Percentiles rank a stretch among this genome's conserved stretches.
phyloP scores from a whole-genome alignment of 768 basidiomycete species.

The Tephrocybe sp. region DNA sequence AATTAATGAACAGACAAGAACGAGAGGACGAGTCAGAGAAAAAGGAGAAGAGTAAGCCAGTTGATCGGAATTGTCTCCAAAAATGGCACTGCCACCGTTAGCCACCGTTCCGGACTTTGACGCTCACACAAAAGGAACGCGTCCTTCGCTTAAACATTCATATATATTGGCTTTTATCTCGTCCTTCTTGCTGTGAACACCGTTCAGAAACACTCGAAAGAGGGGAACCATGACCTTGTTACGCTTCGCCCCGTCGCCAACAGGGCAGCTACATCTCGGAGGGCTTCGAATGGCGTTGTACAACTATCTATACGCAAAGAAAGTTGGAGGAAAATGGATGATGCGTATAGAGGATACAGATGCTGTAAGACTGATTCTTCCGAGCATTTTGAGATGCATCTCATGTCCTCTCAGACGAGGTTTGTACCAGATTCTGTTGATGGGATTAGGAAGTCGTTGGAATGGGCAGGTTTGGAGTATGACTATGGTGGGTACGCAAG shows the following conservation, averaged over 20 bases:
- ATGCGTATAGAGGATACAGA: slow-evolving; percentile 96
- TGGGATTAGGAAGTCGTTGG: slow-evolving; percentile 67
- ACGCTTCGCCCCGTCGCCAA: slow-evolving; percentile 96
- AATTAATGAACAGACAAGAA: background rate
- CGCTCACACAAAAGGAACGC: no score
- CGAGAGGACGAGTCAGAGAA: background rate
- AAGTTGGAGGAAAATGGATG: slow-evolving; percentile 85
- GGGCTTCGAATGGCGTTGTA: slow-evolving; percentile 93
- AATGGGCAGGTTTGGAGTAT: slow-evolving; percentile 90
- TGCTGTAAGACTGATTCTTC: slow-evolving; percentile 46
- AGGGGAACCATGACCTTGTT: slow-evolving; percentile 56
- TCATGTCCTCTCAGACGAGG: slow-evolving; percentile 51
- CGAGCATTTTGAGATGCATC: background rate
- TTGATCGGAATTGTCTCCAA: background rate
- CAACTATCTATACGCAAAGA: slow-evolving; percentile 83
- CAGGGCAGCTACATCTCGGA: slow-evolving; percentile 90
- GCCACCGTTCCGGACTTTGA: no score
- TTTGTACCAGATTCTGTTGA: slow-evolving; percentile 84
- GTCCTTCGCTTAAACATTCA: no score
- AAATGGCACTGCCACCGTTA: no score
- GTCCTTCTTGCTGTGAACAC: no score
- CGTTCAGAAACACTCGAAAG: no score
- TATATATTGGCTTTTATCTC: no score
- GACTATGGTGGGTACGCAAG: slow-evolving; percentile 69
- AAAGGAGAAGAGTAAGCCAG: background rate